These are phyloP conservation scores for Zelonia costaricensis DNA, from an alignment of 208 protist species.

Conservation along the genomic window DNA sequence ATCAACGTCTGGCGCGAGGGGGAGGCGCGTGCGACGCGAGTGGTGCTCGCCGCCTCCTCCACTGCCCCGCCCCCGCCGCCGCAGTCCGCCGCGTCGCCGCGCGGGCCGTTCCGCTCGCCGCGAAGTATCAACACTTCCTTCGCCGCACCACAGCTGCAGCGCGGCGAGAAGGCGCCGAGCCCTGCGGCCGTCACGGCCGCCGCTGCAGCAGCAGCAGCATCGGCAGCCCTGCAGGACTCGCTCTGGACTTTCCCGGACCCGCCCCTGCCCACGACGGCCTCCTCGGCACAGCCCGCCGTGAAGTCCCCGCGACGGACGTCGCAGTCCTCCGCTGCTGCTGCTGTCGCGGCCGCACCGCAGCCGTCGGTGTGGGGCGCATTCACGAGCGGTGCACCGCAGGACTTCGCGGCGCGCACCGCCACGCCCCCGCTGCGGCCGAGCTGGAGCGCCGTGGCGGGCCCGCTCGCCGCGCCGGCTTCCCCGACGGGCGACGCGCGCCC, in stretches of 20 bases:
- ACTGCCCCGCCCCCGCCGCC: background rate
- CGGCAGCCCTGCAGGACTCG: background rate
- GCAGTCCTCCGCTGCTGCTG: background rate
- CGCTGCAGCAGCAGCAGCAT: background rate
- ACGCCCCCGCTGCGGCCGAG: no score
- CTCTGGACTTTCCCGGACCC: background rate
- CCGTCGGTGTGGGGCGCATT: slow-evolving; percentile 23
- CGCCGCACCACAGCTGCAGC: no score
- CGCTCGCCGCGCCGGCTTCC: background rate
- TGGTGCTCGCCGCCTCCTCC: no score
- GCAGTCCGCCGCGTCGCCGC: background rate
- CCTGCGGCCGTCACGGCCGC: background rate
- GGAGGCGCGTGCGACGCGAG: slow-evolving; percentile 15
- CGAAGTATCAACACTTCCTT: background rate
- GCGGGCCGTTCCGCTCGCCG: no score
- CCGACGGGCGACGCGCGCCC: no score
- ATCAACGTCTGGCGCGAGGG: slow-evolving; percentile 33
- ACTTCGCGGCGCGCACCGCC: slow-evolving; percentile 16
- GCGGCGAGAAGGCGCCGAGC: no score
- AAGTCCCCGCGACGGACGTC: background rate
- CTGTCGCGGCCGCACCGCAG: background rate
- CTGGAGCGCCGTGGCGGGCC: no score
- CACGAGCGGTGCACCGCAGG: slow-evolving; percentile 40
- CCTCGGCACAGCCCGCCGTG: background rate
- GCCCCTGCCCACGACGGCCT: background rate